Base-by-base conservation (phyloP, 192 early-diverging fungal genomes). In the Coemansia sp. region DNA sequence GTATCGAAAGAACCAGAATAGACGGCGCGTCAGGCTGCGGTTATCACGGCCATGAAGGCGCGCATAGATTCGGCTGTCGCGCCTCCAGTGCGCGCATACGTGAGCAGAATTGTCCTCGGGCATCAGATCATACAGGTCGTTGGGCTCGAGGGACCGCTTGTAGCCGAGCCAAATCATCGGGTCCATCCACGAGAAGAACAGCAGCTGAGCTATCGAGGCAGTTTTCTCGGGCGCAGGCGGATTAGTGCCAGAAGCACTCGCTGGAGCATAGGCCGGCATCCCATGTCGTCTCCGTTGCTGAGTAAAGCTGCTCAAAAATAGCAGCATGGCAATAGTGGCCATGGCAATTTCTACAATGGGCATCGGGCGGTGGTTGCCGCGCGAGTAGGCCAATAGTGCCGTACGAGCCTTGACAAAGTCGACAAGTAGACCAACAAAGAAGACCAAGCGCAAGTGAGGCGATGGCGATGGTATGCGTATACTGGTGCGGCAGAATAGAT, bases 101-200 rank as follows among this genome's bases (percentile, higher is more conserved):
- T 36, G 60, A 20, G 62, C 69, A 1, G 78, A 68, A 9, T 56
- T 66, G 50, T 81, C 73, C 24, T 76, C 70, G 10, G 78, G 78
- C 69, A 72, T 75, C 10, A 83, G 66, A 20, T 85, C 73, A 53
- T 87, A 88, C 28, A 92, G 53, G 67, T 92, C 86, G n/a, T 80
- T 81, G 58, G 76, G 85, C 64, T 90, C 85, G 5, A 90, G 69
- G 2, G 87, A 83, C 5, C 87, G 83, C 65, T 80, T 76, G 59
- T 87, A 87, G n/a, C 87, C 92, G n/a, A 84, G 83, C 70, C 70
- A 84, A 79, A 86, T 85, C 73, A 85, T 66, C 2, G 84, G 88
- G 63, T 82, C 84, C 46, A 87, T 79, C 88, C 87, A 91, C 38
- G 75, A 71, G 34, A 88, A 89, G 45, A 84, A 83, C 40, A 91